A percentile compares a stretch with the other conserved stretches of the same genome.
phyloP scores from a whole-genome alignment of 768 basidiomycete genomes.

The Auriscalpium orientale region DNA sequence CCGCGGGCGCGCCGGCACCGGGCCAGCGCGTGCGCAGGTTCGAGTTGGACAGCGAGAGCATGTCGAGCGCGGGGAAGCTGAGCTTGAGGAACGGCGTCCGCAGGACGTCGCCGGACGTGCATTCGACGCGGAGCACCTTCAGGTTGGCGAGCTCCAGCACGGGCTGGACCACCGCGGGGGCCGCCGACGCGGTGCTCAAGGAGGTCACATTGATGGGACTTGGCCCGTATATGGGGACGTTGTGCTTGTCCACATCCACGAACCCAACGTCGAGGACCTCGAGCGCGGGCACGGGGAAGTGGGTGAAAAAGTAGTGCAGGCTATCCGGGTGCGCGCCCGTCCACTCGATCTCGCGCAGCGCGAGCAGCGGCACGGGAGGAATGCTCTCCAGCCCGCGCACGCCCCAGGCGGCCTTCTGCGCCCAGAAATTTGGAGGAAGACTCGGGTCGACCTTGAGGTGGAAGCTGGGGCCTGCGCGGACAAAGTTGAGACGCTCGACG shows the following conservation, averaged over 20 bases:
- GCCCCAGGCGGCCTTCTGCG: constrained; percentile 1
- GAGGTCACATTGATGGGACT: background rate
- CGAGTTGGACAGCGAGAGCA: constrained; percentile 7
- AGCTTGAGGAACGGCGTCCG: constrained; percentile 11
- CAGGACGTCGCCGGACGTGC: constrained; percentile 3
- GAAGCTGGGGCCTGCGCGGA: constrained; percentile 5
- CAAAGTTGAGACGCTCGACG: constrained; percentile 4
- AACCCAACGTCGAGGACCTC: constrained; percentile 8
- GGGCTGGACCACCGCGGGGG: background rate
- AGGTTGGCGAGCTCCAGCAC: constrained; percentile 3
- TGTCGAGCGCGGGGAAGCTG: constrained; percentile 9
- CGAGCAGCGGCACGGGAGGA: constrained; percentile 6
- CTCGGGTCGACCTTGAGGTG: background rate
- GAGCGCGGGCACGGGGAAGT: constrained; percentile 5
- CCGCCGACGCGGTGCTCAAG: background rate
- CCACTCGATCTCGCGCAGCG: constrained; percentile 11
- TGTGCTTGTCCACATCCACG: constrained; percentile 3
- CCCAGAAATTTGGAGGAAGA: background rate
- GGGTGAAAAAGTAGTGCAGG: constrained; percentile 3
- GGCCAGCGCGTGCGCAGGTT: background rate
- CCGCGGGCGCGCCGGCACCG: background rate
- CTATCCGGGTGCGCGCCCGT: constrained; percentile 7
- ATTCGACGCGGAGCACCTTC: constrained; percentile 6
- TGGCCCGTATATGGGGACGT: background rate
- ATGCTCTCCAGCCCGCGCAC: background rate